Conservation (phyloP, 225 moss, liverwort and hornwort genomes). For the Pseudisothecium myosuroides region DNA sequence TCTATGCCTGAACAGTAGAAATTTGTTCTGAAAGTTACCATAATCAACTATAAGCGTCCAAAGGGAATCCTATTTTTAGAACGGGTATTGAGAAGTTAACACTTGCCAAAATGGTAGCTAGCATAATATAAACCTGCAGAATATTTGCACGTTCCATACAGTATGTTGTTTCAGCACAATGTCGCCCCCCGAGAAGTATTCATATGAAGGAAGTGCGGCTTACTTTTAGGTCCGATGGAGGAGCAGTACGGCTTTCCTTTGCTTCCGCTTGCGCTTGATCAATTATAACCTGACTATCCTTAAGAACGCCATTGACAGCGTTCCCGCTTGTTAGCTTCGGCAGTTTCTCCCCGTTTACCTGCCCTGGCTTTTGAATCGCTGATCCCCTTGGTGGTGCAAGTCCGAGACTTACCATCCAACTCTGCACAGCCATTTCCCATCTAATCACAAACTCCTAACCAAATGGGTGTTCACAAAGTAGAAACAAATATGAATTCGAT, state of each 20-base stretch:
- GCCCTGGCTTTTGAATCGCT: not conserved
- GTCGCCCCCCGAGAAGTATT: not conserved
- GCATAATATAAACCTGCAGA: not conserved
- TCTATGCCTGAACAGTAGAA: not conserved
- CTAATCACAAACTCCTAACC: not conserved
- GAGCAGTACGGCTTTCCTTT: constrained; percentile 34
- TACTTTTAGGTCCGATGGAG: constrained; percentile 18
- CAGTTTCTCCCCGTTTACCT: constrained; percentile 3
- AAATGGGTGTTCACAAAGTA: not conserved
- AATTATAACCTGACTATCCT: not conserved
- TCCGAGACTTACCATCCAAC: constrained; percentile 82
- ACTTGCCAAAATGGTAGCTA: not conserved
- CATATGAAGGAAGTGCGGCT: not conserved
- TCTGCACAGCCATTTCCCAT: constrained; percentile 17
- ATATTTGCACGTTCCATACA: not conserved
- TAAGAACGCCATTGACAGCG: not conserved
- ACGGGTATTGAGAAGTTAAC: not conserved
- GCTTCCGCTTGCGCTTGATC: constrained; percentile 2
- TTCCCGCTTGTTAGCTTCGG: not conserved
- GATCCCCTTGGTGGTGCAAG: constrained; percentile 40
- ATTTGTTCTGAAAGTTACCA: not conserved
- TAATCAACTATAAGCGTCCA: not conserved
- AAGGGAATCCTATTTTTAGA: not conserved
- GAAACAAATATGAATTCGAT: not conserved
- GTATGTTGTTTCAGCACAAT: not conserved